These are phyloP conservation scores for Suillus cothurnatus DNA, from an alignment of 768 basidiomycete genomes.

Conservation along the genomic window DNA sequence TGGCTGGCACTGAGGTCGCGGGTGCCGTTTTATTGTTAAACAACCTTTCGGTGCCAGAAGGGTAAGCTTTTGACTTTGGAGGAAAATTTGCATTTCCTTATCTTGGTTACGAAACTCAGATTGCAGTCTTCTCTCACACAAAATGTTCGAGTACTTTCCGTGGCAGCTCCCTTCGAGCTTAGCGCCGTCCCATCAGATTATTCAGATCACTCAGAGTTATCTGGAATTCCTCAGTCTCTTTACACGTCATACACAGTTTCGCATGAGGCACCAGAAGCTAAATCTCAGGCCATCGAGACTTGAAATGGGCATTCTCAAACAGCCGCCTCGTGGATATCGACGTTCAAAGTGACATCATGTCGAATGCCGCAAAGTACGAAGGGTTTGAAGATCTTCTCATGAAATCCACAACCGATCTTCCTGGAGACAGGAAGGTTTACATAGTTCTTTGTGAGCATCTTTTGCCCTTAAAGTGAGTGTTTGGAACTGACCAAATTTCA, in stretches of 20 bases:
- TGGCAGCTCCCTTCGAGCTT: conserved; percentile 63
- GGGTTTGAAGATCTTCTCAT: conserved; percentile 70
- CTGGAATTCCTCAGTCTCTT: conserved; percentile 51
- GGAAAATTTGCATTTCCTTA: background rate
- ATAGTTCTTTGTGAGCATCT: conserved; percentile 66
- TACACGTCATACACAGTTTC: conserved; percentile 56
- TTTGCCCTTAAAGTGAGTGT: background rate
- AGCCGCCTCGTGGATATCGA: conserved; percentile 73
- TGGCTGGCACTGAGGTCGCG: conserved; percentile 34
- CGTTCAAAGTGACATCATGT: conserved; percentile 54
- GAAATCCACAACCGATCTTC: conserved; percentile 54
- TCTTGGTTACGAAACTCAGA: conserved; percentile 14
- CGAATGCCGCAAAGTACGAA: conserved; percentile 58
- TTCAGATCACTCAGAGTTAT: conserved; percentile 34
- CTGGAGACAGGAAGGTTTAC: conserved; percentile 39
- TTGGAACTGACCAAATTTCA: conserved; percentile 31
- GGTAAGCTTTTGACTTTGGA: background rate
- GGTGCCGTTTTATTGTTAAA: conserved; percentile 35
- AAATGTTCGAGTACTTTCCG: conserved; percentile 38
- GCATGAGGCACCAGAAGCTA: conserved; percentile 41
- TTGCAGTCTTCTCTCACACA: background rate
- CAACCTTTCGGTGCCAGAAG: background rate
- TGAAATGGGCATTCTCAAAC: conserved; percentile 66
- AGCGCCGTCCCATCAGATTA: conserved; percentile 45
- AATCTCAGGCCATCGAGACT: conserved; percentile 52